phyloP scores from a whole-genome alignment of 2,329 filamentous ascomycete genomes.

The Clathrospora elynae region DNA sequence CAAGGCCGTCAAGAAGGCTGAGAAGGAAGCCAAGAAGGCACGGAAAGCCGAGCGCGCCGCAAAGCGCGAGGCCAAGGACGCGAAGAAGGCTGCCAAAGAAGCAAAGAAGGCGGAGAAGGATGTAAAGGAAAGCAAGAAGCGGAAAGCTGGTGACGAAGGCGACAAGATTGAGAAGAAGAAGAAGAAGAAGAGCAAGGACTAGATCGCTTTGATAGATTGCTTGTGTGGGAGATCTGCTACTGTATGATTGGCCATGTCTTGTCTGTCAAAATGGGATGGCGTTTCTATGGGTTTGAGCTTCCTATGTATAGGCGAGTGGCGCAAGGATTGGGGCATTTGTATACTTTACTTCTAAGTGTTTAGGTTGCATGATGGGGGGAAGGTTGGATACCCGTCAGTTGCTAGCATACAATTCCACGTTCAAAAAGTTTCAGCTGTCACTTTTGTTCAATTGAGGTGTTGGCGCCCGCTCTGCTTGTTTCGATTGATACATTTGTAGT shows the following conservation, averaged over 20 bases:
- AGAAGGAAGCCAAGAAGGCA: conserved; percentile 54
- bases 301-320: conserved; percentile 25
- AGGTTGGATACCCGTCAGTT: conserved; percentile 29
- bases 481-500: neutral
- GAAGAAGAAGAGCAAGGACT: conserved; percentile 62
- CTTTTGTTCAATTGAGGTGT: neutral
- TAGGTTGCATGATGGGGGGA: conserved; percentile 30
- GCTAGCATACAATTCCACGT: conserved; percentile 23
- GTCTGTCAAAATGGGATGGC: conserved; percentile 22
- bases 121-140: conserved; percentile 58
- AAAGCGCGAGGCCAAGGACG: conserved; percentile 50
- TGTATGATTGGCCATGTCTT: conserved; percentile 21
- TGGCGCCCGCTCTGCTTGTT: neutral
- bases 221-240: neutral
- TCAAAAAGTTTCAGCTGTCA: conserved; percentile 6
- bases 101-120: conserved; percentile 62
- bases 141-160: conserved; percentile 37
- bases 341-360: conserved; percentile 14
- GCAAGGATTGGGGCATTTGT: conserved; percentile 18
- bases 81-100: conserved; percentile 60
- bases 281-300: conserved; percentile 23
- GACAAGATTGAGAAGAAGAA: conserved; percentile 64
- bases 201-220: conserved; percentile 23
- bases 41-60: conserved; percentile 47
- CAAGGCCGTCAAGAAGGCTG: conserved; percentile 50